Conservation (phyloP, 805 yeast species). For the Suhomyces vadensis region DNA sequence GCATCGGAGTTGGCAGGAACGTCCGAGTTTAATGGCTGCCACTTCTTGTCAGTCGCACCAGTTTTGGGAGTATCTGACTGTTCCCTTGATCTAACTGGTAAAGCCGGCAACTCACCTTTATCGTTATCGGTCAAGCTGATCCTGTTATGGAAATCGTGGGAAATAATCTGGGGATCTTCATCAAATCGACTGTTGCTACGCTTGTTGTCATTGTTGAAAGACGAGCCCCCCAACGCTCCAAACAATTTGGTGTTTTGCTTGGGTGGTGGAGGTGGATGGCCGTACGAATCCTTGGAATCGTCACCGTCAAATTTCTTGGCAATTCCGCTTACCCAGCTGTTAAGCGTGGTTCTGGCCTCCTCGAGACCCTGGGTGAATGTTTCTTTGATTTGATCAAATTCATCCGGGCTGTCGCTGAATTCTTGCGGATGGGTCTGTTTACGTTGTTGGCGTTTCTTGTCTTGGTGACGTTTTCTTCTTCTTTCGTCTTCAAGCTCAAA, state of each 20-base stretch:
- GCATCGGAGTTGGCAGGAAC: slow-evolving; percentile 45
- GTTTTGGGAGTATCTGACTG: slow-evolving; percentile 4
- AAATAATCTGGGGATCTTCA: slow-evolving; percentile 57
- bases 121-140: slow-evolving; percentile 45
- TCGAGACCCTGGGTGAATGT: slow-evolving; percentile 72
- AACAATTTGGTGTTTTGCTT: slow-evolving; percentile 36
- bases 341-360: slow-evolving; percentile 74
- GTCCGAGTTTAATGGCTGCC: slow-evolving; percentile 42
- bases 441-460: slow-evolving; percentile 12
- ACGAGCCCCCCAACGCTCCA: slow-evolving; percentile 50
- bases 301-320: slow-evolving; percentile 48
- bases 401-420: slow-evolving; percentile 51
- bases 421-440: slow-evolving; percentile 12
- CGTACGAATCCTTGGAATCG: slow-evolving; percentile 15
- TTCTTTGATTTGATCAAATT: slow-evolving; percentile 64
- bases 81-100: slow-evolving; percentile 17
- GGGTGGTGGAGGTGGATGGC: slow-evolving; percentile 12
- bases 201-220: slow-evolving; percentile 22
- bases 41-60: slow-evolving; percentile 20
- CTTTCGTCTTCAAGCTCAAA: slow-evolving; percentile 46
- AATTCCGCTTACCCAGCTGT: slow-evolving; percentile 74
- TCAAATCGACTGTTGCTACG: slow-evolving; percentile 36
- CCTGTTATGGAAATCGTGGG: slow-evolving; percentile 46
- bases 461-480: slow-evolving; percentile 28
- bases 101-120: slow-evolving; percentile 24